phyloP scores from a whole-genome alignment of 163 green algal genomes.

The Scenedesmus sp. region DNA sequence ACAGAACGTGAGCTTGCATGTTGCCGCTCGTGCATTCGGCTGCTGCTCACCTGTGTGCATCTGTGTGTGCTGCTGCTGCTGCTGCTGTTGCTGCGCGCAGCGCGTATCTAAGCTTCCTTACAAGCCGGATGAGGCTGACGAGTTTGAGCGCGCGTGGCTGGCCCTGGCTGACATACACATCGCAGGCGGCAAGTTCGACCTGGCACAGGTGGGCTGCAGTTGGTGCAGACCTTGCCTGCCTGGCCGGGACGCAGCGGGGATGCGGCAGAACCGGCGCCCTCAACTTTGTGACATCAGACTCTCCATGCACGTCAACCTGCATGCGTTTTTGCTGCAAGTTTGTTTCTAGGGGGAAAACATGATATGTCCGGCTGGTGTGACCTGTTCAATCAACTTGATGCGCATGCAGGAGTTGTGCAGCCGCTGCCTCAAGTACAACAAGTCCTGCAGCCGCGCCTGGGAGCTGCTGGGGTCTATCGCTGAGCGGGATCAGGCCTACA shows the following conservation, averaged over 20 bases:
- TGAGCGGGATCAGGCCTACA: slow-evolving; percentile 82
- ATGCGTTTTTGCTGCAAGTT: background rate
- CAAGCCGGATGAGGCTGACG: slow-evolving; percentile 76
- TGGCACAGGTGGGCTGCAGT: slow-evolving; percentile 55
- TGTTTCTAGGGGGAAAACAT: background rate
- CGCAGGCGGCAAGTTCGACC: slow-evolving; percentile 78
- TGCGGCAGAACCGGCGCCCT: too few relatives aligned
- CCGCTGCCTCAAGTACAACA: slow-evolving; percentile 89
- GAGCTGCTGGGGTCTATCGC: slow-evolving; percentile 80
- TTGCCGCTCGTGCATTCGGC: too few relatives aligned
- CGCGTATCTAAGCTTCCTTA: slow-evolving; percentile 81
- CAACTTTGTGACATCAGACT: too few relatives aligned
- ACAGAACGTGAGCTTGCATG: background rate
- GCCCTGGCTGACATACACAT: slow-evolving; percentile 87
- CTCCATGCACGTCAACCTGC: background rate
- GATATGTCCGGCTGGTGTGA: background rate
- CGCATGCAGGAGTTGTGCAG: slow-evolving; percentile 79
- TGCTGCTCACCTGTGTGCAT: background rate
- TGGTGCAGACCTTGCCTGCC: background rate
- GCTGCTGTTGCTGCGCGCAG: slow-evolving; percentile 46
- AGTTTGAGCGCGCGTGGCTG: slow-evolving; percentile 87
- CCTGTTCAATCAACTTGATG: background rate
- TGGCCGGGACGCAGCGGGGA: background rate
- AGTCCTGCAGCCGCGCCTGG: slow-evolving; percentile 82
- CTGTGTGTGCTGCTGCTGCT: background rate